A percentile compares a stretch with the other conserved stretches of the same genome.
phyloP scores from a whole-genome alignment of 2,329 filamentous ascomycete species.

The Paecilomyces sp. region DNA sequence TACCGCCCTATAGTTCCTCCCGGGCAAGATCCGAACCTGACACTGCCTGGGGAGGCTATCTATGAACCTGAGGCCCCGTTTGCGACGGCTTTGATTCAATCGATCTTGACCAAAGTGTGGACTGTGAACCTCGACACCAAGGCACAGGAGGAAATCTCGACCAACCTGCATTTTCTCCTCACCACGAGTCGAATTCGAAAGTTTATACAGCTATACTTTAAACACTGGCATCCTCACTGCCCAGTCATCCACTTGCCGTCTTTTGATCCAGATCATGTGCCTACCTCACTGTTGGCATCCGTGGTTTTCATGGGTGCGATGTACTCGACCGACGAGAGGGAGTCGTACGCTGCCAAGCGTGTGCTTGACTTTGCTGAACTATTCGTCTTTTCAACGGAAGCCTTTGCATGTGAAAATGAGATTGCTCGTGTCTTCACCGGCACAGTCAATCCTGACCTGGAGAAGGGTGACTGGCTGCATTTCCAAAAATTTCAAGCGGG shows the following conservation, averaged over 20 bases:
- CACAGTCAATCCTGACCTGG: conserved; percentile 11
- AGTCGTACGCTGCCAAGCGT: conserved; percentile 30
- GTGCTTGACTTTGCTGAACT: conserved; percentile 38
- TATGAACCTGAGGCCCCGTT: conserved; percentile 32
- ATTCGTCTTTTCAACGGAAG: conserved; percentile 35
- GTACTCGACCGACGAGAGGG: conserved; percentile 34
- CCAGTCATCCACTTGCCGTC: conserved; percentile 36
- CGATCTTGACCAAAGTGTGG: conserved; percentile 32
- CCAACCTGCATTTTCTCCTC: conserved; percentile 32
- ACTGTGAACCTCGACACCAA: conserved; percentile 30
- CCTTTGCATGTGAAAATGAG: conserved; percentile 35
- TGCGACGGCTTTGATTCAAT: conserved; percentile 32
- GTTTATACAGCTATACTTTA: conserved; percentile 37
- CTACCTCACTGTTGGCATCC: conserved; percentile 31
- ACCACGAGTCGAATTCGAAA: conserved; percentile 35
- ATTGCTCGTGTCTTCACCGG: conserved; percentile 27
- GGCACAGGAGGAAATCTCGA: conserved; percentile 31
- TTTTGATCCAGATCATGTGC: conserved; percentile 31
- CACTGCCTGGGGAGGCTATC: conserved; percentile 13
- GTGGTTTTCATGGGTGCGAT: conserved; percentile 39
- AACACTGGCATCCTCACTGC: conserved; percentile 39
- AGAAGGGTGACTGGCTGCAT: conserved; percentile 22
- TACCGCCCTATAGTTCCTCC: conserved; percentile 12
- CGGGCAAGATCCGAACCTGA: conserved; percentile 11
- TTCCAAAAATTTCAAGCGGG: conserved; percentile 39